Evolutionary conservation across 192 early-diverging fungal genomes (phyloP), one percentile per base, ranked within the genome.

Genomic region (Coemansia sp.): DNA sequence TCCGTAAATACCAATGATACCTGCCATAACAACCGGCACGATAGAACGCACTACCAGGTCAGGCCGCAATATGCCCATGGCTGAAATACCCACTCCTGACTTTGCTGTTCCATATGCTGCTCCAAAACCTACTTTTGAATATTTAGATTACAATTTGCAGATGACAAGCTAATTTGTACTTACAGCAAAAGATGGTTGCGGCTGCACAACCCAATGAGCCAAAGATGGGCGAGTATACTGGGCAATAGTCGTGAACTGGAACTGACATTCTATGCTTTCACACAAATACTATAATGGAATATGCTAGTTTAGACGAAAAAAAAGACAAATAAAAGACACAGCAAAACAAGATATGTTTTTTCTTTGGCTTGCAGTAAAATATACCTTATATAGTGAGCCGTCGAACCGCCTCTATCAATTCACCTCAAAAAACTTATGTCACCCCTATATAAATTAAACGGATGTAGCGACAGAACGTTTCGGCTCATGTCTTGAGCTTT

Each of bases 1-100:
- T 37, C 97, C 97, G 80, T 99, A 99, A 68, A 99, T 93, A 72
- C 88, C 94, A 63, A 99, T 92, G 78, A 99, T 99, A 91, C 97
- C 96, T 64, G 88, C 92, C 94, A 96, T 96, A 63, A 98, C 88
- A 49, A 96, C 91, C 13, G 94, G 94, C 50, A 98, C 87, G 55
- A 94, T 84, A 40, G 86, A 81, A 69, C 89, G 92, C 73, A 93
- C 88, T 47, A 91, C 88, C 47, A 94, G 71, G 63, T 94, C 93
- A 53, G 93, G 93, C 36, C 88, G 88, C 51, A 92, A 79, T 18
- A 87, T 83, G 57, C 91, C 91, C 82, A 93, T 90, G 41, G 87
- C 88, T 40, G 92, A 83, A 54, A 94, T 84, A 55, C 93, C 93
- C 9, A 93, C 84, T 51, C 93, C 93, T 36, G 93, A 85, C 76